Evolutionary conservation across 306 rosid genomes (phyloP), one percentile per base, ranked within the genome.

Genomic region (peach (Prunus persica)): DNA sequence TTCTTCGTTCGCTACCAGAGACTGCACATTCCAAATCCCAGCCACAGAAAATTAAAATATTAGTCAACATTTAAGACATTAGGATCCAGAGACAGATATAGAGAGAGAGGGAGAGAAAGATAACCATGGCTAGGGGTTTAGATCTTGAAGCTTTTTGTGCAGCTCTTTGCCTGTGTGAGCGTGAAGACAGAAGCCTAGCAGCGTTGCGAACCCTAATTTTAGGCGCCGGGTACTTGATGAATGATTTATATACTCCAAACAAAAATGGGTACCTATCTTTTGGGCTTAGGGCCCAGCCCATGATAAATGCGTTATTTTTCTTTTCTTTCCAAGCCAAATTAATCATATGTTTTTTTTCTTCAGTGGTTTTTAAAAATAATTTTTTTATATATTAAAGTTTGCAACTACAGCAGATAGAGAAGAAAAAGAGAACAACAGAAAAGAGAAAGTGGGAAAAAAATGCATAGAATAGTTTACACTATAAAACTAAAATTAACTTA

Each of bases 1-100:
- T 0, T 82, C 85, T 20, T 81, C 84, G 45, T 81, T 81, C 18
- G 84, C 73, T 1, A 81, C 84, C 6, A 65, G 57, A 6, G 66
- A 76, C 80, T 78, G 20, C 67, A 78, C 5, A 20, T 20, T 55
- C 76, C 45, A 41, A 34, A 6, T 12, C 22, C 5, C 14, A 24
- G 2, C 22, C 34, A 32, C 19, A 75, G 5, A 47, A 45, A 54
- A 1, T 72, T 8, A 11, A 8, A 3, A 71, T 3, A n/a, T n/a
- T 19, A 57, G 10, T 16, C 8, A 38, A 38, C 43, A 38, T 38
- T 72, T 22, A 11, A 14, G 0, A 71, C 6, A n/a, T 12, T 19
- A 41, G 10, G 10, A 19, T 22, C 14, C 52, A n/a, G 1, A 41
- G 18, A 52, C 3, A 41, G 6, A 54, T 1, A 76, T 15, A 14